Conservation (phyloP, 2,329 filamentous ascomycete species). For the Tympanopsis confertula region DNA sequence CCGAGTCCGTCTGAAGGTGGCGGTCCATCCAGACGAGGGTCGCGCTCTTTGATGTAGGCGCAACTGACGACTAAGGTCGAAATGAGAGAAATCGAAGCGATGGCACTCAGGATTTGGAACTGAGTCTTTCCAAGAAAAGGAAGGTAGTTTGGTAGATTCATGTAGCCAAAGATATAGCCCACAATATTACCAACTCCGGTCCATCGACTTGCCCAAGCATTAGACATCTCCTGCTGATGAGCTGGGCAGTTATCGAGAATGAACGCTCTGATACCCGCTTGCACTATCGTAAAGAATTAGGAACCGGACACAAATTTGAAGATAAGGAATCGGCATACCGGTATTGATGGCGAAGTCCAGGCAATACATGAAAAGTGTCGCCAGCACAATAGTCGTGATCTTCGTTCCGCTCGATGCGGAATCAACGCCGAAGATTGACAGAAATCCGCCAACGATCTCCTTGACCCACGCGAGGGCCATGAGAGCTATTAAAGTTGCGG, state of each 20-base stretch:
- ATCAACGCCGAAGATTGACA: conserved; percentile 61
- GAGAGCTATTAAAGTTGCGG: conserved; percentile 55
- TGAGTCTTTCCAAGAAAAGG: conserved; percentile 78
- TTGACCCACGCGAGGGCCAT: conserved; percentile 64
- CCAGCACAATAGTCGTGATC: conserved; percentile 60
- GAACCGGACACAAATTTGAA: neutral
- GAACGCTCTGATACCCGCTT: conserved; percentile 82
- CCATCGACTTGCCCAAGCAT: conserved; percentile 84
- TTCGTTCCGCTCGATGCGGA: conserved; percentile 53
- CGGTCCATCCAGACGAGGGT: conserved; percentile 63
- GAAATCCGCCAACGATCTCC: conserved; percentile 57
- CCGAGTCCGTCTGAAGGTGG: conserved; percentile 49
- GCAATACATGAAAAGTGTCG: conserved; percentile 77
- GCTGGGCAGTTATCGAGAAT: conserved; percentile 87
- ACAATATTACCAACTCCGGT: conserved; percentile 82
- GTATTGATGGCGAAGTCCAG: conserved; percentile 94
- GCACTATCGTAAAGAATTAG: conserved; percentile 38
- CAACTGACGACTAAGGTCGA: conserved; percentile 63
- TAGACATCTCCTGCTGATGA: conserved; percentile 87
- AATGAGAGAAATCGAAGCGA: conserved; percentile 65
- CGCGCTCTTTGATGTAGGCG: conserved; percentile 60
- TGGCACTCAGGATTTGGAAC: conserved; percentile 82
- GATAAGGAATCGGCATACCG: conserved; percentile 31
- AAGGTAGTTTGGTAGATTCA: conserved; percentile 62
- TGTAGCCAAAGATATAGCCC: conserved; percentile 78